A percentile compares a stretch with the other conserved stretches of the same genome.
Evolutionary conservation across 2,329 filamentous ascomycete species (phyloP).

Genomic region (Verticillium dahliae): DNA sequence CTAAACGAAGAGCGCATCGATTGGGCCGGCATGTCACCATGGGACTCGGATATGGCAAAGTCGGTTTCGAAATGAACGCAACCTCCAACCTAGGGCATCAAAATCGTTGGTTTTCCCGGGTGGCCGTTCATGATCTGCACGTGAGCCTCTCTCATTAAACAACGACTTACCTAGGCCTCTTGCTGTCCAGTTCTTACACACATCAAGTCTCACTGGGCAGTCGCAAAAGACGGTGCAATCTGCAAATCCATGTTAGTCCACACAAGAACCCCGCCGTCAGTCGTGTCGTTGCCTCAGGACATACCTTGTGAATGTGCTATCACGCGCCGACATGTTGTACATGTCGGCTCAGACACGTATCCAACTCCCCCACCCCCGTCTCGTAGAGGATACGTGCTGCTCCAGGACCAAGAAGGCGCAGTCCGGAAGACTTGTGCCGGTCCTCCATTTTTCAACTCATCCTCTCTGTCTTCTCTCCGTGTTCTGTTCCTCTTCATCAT

Average conservation of each 20-base stretch:
- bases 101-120: too few species aligned
- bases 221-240: background rate
- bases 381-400: background rate
- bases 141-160: too few species aligned
- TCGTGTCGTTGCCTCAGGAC: background rate
- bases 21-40: too few species aligned
- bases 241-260: background rate
- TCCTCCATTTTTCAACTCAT: background rate
- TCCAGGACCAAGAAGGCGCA: background rate
- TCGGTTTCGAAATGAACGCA: too few species aligned
- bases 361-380: background rate
- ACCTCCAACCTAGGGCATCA: too few species aligned
- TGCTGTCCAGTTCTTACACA: background rate
- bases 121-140: too few species aligned
- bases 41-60: too few species aligned
- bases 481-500: too few species aligned
- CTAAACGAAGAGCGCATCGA: too few species aligned
- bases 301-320: background rate
- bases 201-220: background rate
- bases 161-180: background rate
- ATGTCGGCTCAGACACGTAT: conserved; percentile 1
- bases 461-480: background rate
- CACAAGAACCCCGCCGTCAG: background rate
- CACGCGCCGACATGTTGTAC: conserved; percentile 1
- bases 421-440: background rate